Percentiles rank a stretch among this genome's conserved stretches.
Evolutionary conservation across 495 filamentous ascomycete genomes (phyloP).

Genomic region (Lichenothelia convexa): DNA sequence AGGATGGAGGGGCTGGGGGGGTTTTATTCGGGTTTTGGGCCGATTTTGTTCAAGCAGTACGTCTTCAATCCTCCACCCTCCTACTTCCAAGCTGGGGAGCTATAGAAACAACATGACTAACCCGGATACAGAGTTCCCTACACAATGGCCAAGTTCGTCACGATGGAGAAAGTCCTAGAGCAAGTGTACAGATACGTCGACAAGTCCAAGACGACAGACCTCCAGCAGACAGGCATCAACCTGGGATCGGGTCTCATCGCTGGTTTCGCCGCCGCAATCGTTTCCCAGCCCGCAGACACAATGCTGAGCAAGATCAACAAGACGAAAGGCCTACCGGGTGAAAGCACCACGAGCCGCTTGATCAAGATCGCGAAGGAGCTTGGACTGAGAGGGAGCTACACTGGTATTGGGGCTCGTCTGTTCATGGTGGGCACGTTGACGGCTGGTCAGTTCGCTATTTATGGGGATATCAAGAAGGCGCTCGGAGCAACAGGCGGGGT

Average conservation of each 20-base stretch:
- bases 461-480: conserved; percentile 39
- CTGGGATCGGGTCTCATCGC: conserved; percentile 88
- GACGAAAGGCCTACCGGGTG: conserved; percentile 88
- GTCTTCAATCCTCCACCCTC: conserved; percentile 19
- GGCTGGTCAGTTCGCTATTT: conserved; percentile 93
- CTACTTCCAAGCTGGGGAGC: conserved; percentile 1
- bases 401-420: conserved; percentile 83
- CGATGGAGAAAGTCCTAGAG: conserved; percentile 94
- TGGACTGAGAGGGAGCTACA: conserved; percentile 71
- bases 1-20: conserved; percentile 24
- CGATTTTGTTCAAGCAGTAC: conserved; percentile 41
- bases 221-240: conserved; percentile 74
- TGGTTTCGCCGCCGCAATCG: conserved; percentile 89
- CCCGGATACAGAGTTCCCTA: conserved; percentile 87
- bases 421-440: conserved; percentile 74
- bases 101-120: too few species aligned
- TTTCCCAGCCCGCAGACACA: conserved; percentile 96
- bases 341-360: conserved; percentile 77
- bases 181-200: conserved; percentile 49
- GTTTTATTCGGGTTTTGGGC: conserved; percentile 28
- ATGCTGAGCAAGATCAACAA: conserved; percentile 99
- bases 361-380: conserved; percentile 95
- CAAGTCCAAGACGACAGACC: conserved; percentile 58
- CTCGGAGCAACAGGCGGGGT: conserved; percentile 59
- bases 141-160: conserved; percentile 99